phyloP scores from a whole-genome alignment of 192 early-diverging fungal genomes.

The Dissophora ornata region DNA sequence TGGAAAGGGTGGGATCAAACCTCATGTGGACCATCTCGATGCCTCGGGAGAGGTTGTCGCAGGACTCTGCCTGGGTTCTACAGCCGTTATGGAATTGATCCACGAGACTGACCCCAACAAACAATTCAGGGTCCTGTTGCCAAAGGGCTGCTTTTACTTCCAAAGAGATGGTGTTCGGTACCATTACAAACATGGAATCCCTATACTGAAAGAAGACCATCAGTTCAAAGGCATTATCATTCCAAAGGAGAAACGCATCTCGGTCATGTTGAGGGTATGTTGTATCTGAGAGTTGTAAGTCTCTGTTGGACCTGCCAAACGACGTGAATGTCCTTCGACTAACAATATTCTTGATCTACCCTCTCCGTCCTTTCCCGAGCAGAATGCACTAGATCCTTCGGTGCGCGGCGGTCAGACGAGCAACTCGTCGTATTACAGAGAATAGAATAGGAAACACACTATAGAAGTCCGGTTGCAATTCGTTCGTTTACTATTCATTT shows the following conservation, averaged over 20 bases:
- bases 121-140: constrained; percentile 71
- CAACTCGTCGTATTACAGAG: too few relatives aligned
- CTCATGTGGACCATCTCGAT: constrained; percentile 85
- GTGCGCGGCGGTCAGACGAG: too few relatives aligned
- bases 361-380: too few relatives aligned
- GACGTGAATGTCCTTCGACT: too few relatives aligned
- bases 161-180: constrained; percentile 78
- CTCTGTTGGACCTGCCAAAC: too few relatives aligned
- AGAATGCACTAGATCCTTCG: too few relatives aligned
- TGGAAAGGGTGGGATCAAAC: constrained; percentile 74
- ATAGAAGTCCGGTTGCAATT: too few relatives aligned
- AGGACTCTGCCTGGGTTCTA: constrained; percentile 78
- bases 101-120: constrained; percentile 69
- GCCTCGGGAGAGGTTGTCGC: constrained; percentile 82
- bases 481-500: too few relatives aligned
- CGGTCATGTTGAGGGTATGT: constrained; percentile 80
- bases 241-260: constrained; percentile 73
- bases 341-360: too few relatives aligned
- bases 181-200: constrained; percentile 86
- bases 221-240: constrained; percentile 64
- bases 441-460: too few relatives aligned
- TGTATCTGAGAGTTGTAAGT: constrained; percentile 1
- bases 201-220: constrained; percentile 58
- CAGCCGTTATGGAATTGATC: constrained; percentile 77
- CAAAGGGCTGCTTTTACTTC: constrained; percentile 77